phyloP scores from a whole-genome alignment of 1,284 basidiomycete genomes.

The Ustilago loliicola region DNA sequence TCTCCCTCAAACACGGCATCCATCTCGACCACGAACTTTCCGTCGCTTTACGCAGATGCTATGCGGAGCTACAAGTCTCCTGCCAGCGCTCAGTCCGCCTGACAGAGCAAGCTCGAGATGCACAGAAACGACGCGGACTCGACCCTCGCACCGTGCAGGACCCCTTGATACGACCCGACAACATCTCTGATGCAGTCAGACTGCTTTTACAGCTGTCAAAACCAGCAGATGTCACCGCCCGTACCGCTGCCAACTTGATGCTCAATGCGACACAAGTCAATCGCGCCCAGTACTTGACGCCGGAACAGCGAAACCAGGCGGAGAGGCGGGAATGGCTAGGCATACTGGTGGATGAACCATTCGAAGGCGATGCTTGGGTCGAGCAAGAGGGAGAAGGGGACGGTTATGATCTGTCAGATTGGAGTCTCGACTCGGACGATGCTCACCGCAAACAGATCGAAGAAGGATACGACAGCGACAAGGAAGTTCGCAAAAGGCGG shows the following conservation, averaged over 20 bases:
- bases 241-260: constrained; percentile 43
- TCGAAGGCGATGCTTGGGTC: constrained; percentile 36
- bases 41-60: constrained; percentile 30
- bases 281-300: constrained; percentile 37
- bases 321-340: constrained; percentile 43
- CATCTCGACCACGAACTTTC: constrained; percentile 48
- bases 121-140: constrained; percentile 18
- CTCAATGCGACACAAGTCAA: constrained; percentile 32
- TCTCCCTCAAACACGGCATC: constrained; percentile 47
- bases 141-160: constrained; percentile 22
- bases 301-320: constrained; percentile 37
- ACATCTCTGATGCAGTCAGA: constrained; percentile 37
- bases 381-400: constrained; percentile 17
- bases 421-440: constrained; percentile 41
- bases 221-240: constrained; percentile 41
- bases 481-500: constrained; percentile 20
- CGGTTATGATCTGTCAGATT: constrained; percentile 42
- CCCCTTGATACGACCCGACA: constrained; percentile 41
- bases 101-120: constrained; percentile 23
- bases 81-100: constrained; percentile 26
- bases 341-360: constrained; percentile 43
- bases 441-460: constrained; percentile 15
- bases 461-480: constrained; percentile 42
- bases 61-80: constrained; percentile 26
- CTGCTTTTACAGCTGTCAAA: constrained; percentile 37